phyloP scores from a whole-genome alignment of 169 alveolate species.

The Eimeria praecox region DNA sequence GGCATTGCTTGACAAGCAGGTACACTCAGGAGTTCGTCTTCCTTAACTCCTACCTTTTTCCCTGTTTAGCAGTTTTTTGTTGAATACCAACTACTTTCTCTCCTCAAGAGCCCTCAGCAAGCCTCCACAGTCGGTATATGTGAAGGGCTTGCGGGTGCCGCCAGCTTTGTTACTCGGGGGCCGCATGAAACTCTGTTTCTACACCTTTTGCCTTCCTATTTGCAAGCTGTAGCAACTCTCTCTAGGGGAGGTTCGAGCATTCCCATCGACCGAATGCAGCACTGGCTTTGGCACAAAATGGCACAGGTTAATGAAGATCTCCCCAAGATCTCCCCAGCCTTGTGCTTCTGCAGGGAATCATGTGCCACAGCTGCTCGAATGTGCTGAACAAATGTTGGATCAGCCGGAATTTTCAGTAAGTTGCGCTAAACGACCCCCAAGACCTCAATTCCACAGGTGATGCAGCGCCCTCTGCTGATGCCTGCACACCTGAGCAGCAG shows the following conservation, averaged over 20 bases:
- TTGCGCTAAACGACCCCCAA: background rate
- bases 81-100: background rate
- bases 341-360: conserved; percentile 15
- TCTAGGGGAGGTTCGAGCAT: background rate
- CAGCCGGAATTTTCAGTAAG: background rate
- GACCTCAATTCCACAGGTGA: background rate
- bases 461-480: background rate
- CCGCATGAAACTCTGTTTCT: background rate
- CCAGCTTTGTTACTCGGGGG: background rate
- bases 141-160: background rate
- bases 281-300: background rate
- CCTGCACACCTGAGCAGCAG: conserved; percentile 54
- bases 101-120: background rate
- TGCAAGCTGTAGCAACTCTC: background rate
- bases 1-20: background rate
- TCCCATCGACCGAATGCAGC: background rate
- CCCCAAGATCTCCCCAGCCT: background rate
- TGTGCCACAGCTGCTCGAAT: background rate
- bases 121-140: background rate
- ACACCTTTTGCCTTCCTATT: background rate
- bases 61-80: background rate
- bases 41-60: background rate
- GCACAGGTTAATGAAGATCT: background rate
- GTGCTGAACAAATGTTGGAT: background rate
- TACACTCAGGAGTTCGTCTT: background rate